phyloP scores from a whole-genome alignment of 2,329 filamentous ascomycete species.

The Rosellinia necatrix region DNA sequence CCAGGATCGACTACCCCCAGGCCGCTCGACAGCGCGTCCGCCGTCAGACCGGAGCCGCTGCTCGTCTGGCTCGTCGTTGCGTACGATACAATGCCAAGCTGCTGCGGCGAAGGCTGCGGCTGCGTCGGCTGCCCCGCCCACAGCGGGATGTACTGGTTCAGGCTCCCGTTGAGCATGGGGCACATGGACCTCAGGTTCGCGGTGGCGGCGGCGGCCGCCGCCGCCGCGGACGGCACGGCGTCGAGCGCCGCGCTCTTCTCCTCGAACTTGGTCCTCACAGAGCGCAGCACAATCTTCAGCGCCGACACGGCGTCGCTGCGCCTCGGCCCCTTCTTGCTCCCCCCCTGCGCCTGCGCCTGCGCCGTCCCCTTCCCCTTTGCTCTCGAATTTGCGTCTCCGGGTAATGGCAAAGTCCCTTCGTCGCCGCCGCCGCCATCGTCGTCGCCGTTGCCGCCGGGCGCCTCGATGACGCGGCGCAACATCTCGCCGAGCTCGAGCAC shows the following conservation, averaged over 20 bases:
- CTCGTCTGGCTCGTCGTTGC: constrained; percentile 8
- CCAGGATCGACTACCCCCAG: neutral
- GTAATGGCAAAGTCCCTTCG: no score
- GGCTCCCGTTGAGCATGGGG: constrained; percentile 57
- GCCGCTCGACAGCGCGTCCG: constrained; percentile 5
- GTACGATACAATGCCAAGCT: constrained; percentile 1
- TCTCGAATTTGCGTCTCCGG: no score
- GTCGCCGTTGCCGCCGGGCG: neutral
- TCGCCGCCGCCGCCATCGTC: constrained; percentile 20
- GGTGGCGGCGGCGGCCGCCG: constrained; percentile 20
- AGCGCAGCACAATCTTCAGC: constrained; percentile 50
- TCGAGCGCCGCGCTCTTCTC: constrained; percentile 45
- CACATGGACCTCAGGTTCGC: constrained; percentile 41
- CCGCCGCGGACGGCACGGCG: constrained; percentile 21
- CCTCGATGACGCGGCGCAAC: constrained; percentile 2
- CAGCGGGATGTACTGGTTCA: constrained; percentile 51
- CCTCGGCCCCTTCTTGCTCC: neutral
- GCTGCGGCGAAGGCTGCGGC: no score
- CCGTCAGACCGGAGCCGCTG: constrained; percentile 6
- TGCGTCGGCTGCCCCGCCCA: constrained; percentile 51
- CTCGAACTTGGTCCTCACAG: constrained; percentile 53
- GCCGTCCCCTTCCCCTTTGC: neutral
- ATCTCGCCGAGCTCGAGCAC: constrained; percentile 45
- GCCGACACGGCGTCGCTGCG: constrained; percentile 51
- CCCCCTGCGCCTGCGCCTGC: neutral